Evolutionary conservation across 2,329 filamentous ascomycete species (phyloP), one percentile per base, ranked within the genome.

Genomic region (Cytospora piceicola): DNA sequence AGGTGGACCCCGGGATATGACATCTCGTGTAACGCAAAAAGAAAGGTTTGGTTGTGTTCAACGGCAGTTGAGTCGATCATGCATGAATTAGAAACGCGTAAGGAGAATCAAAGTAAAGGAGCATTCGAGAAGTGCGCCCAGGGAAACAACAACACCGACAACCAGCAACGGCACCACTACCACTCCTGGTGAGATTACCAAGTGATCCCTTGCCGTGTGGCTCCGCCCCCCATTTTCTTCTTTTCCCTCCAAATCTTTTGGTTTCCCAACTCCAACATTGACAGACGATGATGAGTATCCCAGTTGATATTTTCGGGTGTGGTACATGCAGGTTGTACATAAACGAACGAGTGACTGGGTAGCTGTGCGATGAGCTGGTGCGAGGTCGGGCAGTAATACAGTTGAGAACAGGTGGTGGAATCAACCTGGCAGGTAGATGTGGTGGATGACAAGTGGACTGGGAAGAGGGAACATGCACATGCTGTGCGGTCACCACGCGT

Each of bases 301-400:
- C 39, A 15, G 15, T 42, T 20, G 39, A 49, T 49, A 27, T 29
- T 57, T 39, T 57, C 61, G 34, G 39, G 22, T 63, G 56, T 57
- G 61, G 53, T 63, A 63, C 61, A 66, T 63, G 56, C 61, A 66
- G 42, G 46, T 66, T 46, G 59, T 49, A 56, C 59, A 65, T 29
- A 32, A 57, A 27, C 27, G 27, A 36, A 30, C 22, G 53, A 36
- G n/a, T 24, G 29, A 22, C 36, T 29, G 24, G 17, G 34, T 55
- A 42, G 39, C 39, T 30, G 52, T 56, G 46, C n/a, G 7, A 24
- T 49, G 46, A 49, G 12, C 46, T 11, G 46, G n/a, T 9, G 46
- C 14, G 14, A 24, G n/a, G 9, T 22, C 9, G n/a, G 46, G 22
- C 46, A 49, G 11, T 22, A 49, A 49, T 49, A 49, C n/a, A 49